Evolutionary conservation across 352 stramenopile genomes (phyloP), one percentile per base, ranked within the genome.

Genomic region (Pythium diclinum): DNA sequence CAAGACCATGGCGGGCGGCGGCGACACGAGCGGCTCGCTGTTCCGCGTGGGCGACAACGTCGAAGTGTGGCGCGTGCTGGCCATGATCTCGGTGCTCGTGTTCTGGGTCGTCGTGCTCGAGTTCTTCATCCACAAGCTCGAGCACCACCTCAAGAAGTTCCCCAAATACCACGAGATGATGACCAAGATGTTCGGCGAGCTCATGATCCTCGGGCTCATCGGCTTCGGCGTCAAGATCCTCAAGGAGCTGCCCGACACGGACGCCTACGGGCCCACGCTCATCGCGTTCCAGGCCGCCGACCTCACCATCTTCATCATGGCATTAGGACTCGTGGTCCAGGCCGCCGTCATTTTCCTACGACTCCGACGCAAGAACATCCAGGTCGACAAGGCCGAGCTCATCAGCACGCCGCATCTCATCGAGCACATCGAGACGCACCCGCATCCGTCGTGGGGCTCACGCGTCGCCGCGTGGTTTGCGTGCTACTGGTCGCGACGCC

Each of bases 91-190:
- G 53, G 49, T 87, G 17, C 63, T 89, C 42, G 77, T 83, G 2
- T 44, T 79, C n/a, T 82, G 56, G 49, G 56, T 91, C 14, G 71
- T 88, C 10, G 6, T 79, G n/a, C 73, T 87, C 10, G 81, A 91
- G 57, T 57, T 57, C 2, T 40, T 30, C 13, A 64, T 88, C 46
- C 79, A 91, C 49, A 38, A 63, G n/a, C 63, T 87, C 6, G 73
- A 81, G 40, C 75, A 87, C 60, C 69, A 81, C 46, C 59, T 88
- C n/a, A 56, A 73, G 2, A 66, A 59, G 32, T 84, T 78, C 59
- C 75, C 76, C 47, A 91, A 88, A 68, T 91, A 88, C 58, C 62
- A 85, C 54, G 75, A 88, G 42, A 91, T 91, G 72, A 67, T 89
- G 32, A 81, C 73, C 23, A 90, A 90, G 55, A 73, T 71, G 8